Evolutionary conservation across 352 stramenopile genomes (phyloP).

Genomic region (Thraustochytrium striatum): DNA sequence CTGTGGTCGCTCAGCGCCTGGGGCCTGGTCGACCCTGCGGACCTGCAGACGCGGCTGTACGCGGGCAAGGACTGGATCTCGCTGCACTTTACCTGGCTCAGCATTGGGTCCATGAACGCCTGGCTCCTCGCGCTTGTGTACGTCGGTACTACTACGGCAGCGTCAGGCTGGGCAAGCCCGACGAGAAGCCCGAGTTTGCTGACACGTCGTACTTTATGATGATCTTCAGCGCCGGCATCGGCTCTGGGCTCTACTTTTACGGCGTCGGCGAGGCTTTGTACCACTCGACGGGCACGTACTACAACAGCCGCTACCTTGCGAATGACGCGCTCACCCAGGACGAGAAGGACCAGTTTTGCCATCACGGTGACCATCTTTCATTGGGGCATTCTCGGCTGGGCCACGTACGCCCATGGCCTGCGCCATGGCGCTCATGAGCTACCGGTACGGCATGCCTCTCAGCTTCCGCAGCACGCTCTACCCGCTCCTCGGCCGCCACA

Average conservation of each 20-base stretch:
- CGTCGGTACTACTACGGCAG: constrained; percentile 52
- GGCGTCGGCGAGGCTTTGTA: constrained; percentile 58
- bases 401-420: constrained; percentile 55
- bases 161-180: constrained; percentile 55
- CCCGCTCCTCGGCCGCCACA: constrained; percentile 52
- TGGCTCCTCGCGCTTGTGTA: constrained; percentile 55
- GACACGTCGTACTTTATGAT: constrained; percentile 58
- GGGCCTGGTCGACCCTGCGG: neutral
- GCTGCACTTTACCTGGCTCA: constrained; percentile 57
- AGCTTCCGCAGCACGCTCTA: constrained; percentile 56
- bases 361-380: constrained; percentile 57
- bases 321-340: constrained; percentile 51
- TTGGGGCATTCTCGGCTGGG: constrained; percentile 59
- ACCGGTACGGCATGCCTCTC: constrained; percentile 54
- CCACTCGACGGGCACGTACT: constrained; percentile 41
- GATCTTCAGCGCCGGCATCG: constrained; percentile 58
- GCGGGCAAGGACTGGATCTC: constrained; percentile 34
- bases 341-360: constrained; percentile 54
- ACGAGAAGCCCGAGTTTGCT: constrained; percentile 56
- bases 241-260: constrained; percentile 58
- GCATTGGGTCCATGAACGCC: constrained; percentile 52
- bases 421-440: constrained; percentile 50
- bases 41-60: neutral
- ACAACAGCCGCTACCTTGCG: constrained; percentile 44
- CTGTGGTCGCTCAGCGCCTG: neutral